A percentile compares a stretch with the other conserved stretches of the same genome.
These are phyloP conservation scores for Erodium texanum DNA, from an alignment of 441 rosid genomes.

Conservation along the genomic window DNA sequence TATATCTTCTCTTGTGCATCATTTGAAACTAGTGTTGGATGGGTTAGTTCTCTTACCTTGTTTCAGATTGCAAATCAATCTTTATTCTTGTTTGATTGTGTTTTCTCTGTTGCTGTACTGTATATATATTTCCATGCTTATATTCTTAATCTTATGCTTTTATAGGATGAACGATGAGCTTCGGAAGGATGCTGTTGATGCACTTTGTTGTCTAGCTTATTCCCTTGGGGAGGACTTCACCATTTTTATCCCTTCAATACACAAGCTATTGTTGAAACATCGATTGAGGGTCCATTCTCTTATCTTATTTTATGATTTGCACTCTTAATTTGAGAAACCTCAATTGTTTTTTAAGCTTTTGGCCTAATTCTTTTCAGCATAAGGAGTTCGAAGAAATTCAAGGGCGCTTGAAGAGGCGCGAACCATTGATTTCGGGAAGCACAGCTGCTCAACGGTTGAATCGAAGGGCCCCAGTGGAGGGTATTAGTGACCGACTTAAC, in stretches of 20 bases:
- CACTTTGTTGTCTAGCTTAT: slow-evolving; percentile 96
- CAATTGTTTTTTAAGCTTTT: slow-evolving; percentile 14
- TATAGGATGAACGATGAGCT: slow-evolving; percentile 84
- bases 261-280: slow-evolving; percentile 73
- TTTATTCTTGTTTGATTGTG: background rate
- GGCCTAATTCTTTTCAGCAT: slow-evolving; percentile 49
- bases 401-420: slow-evolving; percentile 68
- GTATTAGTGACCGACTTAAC: slow-evolving; percentile 74
- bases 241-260: slow-evolving; percentile 89
- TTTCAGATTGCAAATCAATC: background rate
- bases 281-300: slow-evolving; percentile 50
- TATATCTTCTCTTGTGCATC: slow-evolving; percentile 93
- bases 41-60: slow-evolving; percentile 55
- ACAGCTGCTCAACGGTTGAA: slow-evolving; percentile 77
- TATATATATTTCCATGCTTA: background rate
- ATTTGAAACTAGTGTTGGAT: slow-evolving; percentile 94
- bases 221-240: slow-evolving; percentile 98
- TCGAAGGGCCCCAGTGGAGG: slow-evolving; percentile 74
- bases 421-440: slow-evolving; percentile 76
- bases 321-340: slow-evolving; percentile 4
- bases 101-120: background rate
- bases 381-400: slow-evolving; percentile 97
- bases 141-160: slow-evolving; percentile 10
- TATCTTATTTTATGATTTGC: slow-evolving; percentile 4
- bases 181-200: slow-evolving; percentile 92